A percentile compares a stretch with the other conserved stretches of the same genome.
phyloP scores from a whole-genome alignment of 768 basidiomycete genomes.

The Naganishia kalamii region DNA sequence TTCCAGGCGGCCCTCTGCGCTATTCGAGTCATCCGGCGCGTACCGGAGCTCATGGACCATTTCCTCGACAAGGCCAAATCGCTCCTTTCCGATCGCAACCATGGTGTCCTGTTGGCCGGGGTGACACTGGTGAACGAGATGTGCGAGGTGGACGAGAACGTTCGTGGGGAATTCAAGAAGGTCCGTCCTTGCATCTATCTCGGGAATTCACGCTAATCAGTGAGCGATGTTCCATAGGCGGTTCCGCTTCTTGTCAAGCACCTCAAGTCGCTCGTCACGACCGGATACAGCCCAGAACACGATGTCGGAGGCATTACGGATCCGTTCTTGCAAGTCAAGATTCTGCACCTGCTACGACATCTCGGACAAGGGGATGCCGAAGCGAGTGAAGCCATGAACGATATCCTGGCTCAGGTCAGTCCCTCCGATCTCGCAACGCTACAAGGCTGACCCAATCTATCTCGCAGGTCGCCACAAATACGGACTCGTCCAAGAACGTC shows the following conservation, averaged over 20 bases:
- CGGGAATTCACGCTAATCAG: not conserved
- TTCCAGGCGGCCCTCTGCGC: conserved; percentile 87
- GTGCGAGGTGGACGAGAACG: conserved; percentile 68
- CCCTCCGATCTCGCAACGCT: not conserved
- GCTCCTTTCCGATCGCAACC: conserved; percentile 89
- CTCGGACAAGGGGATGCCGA: conserved; percentile 76
- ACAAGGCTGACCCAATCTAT: not conserved
- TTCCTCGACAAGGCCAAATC: conserved; percentile 81
- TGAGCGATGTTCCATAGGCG: conserved; percentile 53
- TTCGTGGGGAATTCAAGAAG: conserved; percentile 80
- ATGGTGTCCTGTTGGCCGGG: conserved; percentile 88
- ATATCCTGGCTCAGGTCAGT: conserved; percentile 84
- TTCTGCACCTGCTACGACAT: conserved; percentile 78
- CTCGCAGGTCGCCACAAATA: conserved; percentile 93
- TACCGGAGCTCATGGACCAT: conserved; percentile 90
- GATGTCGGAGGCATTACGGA: conserved; percentile 96
- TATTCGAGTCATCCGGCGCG: conserved; percentile 85
- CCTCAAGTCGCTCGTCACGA: conserved; percentile 87
- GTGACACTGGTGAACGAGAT: conserved; percentile 93
- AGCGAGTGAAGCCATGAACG: conserved; percentile 95
- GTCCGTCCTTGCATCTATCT: conserved; percentile 49
- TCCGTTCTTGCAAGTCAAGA: conserved; percentile 58
- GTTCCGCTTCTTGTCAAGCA: conserved; percentile 90
- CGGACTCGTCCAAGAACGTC: conserved; percentile 94
- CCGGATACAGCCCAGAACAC: conserved; percentile 96